These are phyloP conservation scores for Coccomyxa sp. DNA, from an alignment of 139 green algal genomes.

Conservation along the genomic window DNA sequence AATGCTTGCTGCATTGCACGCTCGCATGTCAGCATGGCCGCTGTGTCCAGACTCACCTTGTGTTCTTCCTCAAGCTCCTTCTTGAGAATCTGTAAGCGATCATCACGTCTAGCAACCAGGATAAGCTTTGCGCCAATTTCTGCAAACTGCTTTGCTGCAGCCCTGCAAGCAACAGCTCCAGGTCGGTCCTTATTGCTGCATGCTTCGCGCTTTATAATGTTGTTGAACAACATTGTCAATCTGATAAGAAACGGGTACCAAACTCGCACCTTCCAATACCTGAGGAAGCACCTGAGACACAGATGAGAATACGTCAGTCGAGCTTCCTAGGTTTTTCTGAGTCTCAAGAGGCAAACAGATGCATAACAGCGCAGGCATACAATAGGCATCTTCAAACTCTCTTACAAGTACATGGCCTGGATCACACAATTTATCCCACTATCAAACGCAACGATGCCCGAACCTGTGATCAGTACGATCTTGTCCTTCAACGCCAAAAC, in stretches of 20 bases:
- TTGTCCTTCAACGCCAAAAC: background rate
- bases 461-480: background rate
- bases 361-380: too few species aligned
- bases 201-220: background rate
- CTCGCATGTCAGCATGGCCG: too few species aligned
- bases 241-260: background rate
- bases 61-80: background rate
- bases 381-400: too few species aligned
- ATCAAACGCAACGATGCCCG: too few species aligned
- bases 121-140: background rate
- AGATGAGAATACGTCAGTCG: too few species aligned
- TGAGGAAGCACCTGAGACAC: background rate
- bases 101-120: background rate
- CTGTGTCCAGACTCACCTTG: too few species aligned
- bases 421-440: too few species aligned
- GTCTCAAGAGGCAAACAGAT: too few species aligned
- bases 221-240: background rate
- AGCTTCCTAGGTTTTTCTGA: too few species aligned
- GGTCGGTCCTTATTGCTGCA: background rate
- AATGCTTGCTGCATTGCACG: too few species aligned
- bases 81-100: background rate
- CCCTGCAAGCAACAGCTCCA: background rate
- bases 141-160: background rate
- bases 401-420: too few species aligned
- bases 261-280: background rate